phyloP scores from a whole-genome alignment of 2,329 filamentous ascomycete genomes.

The Cadophora luteo-olivacea region DNA sequence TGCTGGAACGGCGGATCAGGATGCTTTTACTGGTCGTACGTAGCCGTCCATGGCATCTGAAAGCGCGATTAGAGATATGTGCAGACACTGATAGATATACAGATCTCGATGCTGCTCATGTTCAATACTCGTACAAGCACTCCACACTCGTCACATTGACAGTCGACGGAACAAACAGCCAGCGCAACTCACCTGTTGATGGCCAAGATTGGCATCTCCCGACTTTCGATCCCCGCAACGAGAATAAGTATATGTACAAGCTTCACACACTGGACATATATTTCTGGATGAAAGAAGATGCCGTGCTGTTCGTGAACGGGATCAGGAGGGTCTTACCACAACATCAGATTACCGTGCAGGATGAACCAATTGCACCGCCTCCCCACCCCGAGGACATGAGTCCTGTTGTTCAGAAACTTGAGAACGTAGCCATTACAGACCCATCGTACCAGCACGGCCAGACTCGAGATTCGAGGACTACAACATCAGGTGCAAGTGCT shows the following conservation, averaged over 20 bases:
- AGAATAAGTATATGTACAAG: slow-evolving; percentile 81
- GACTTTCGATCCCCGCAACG: slow-evolving; percentile 73
- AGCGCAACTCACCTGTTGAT: slow-evolving; percentile 44
- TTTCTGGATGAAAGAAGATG: slow-evolving; percentile 79
- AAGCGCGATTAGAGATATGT: not conserved
- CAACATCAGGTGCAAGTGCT: not conserved
- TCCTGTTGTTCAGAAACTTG: slow-evolving; percentile 75
- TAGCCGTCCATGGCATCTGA: slow-evolving; percentile 21
- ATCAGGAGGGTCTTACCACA: slow-evolving; percentile 69
- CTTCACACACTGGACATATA: slow-evolving; percentile 79
- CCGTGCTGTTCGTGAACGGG: slow-evolving; percentile 72
- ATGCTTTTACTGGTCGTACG: slow-evolving; percentile 80
- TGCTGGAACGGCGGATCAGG: slow-evolving; percentile 76
- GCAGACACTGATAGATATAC: slow-evolving; percentile 20
- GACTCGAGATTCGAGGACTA: slow-evolving; percentile 39
- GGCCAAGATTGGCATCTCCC: slow-evolving; percentile 77
- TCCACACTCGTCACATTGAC: slow-evolving; percentile 72
- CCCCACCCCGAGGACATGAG: slow-evolving; percentile 61
- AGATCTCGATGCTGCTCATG: slow-evolving; percentile 70
- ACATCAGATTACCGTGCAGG: slow-evolving; percentile 65
- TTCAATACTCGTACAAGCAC: slow-evolving; percentile 78
- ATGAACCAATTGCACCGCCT: slow-evolving; percentile 64
- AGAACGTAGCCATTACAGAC: slow-evolving; percentile 72
- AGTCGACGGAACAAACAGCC: slow-evolving; percentile 55
- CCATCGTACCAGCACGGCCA: slow-evolving; percentile 52